Evolutionary conservation across 148 eudicot genomes (phyloP), one percentile per base, ranked within the genome.

Genomic region (Rhododendron henanense): DNA sequence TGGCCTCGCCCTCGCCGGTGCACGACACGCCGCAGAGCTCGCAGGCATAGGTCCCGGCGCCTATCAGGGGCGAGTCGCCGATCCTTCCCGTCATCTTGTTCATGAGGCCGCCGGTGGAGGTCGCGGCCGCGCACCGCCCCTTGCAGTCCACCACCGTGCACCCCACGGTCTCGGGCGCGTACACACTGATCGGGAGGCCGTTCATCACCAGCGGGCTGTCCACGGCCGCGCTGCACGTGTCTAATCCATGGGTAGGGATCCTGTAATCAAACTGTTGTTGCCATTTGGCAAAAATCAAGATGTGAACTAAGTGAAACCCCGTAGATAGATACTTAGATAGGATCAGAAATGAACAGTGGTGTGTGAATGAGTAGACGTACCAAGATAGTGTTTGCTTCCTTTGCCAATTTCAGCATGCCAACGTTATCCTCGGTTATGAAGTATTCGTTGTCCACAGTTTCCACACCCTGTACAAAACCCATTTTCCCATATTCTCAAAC

Each of bases 1-100:
- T 96, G 1, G 96, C 96, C 93, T 96, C 99, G 0, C 99, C 99
- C 78, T 96, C 99, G 1, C 99, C 99, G 0, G 99, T 96, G 86
- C 99, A 96, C 5, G 99, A 96, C 3, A 96, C 94, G 1, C 93
- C 99, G 73, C 99, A 96, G 9, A 88, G 48, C 9, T 93, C 89
- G 31, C 95, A 90, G 4, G 99, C 99, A 65, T 96, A 96, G 10
- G 99, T 96, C 47, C 99, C 99, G 0, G 98, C 93, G 0, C 99
- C 99, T 1, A 96, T 90, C 69, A 96, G 80, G 10, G 99, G 91
- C 0, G 99, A 93, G 91, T 96, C 99, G 2, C 99, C 99, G 2
- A 96, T 94, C 2, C 99, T 86, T 1, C 99, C 99, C 6, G 28
- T 61, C 94, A 88, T 90, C 84, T 96, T 96, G 94, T 96, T 96